These are phyloP conservation scores for Candida verbasci DNA, from an alignment of 805 yeast species.

Conservation along the genomic window DNA sequence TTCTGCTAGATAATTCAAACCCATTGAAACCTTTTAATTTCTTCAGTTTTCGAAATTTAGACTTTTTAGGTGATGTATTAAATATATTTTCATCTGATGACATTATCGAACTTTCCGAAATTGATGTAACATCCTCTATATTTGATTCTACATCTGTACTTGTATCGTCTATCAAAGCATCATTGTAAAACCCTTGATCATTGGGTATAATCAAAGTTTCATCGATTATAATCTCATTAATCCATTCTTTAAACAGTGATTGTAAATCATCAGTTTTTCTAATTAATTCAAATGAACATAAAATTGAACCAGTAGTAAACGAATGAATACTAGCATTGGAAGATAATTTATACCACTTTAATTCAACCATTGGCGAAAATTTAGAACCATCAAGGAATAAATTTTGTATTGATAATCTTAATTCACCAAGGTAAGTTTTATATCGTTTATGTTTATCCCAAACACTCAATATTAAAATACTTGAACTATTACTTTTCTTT, in stretches of 20 bases:
- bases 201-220: slow-evolving; percentile 12
- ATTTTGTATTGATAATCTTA: slow-evolving; percentile 26
- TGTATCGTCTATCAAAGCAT: slow-evolving; percentile 22
- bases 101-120: slow-evolving; percentile 16
- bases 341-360: slow-evolving; percentile 44
- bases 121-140: slow-evolving; percentile 14
- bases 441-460: slow-evolving; percentile 39
- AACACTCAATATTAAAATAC: slow-evolving; percentile 27
- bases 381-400: slow-evolving; percentile 17
- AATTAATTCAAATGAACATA: slow-evolving; percentile 37
- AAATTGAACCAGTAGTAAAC: slow-evolving; percentile 46
- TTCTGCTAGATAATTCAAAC: slow-evolving; percentile 36
- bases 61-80: slow-evolving; percentile 1
- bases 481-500: slow-evolving; percentile 22
- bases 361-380: slow-evolving; percentile 17
- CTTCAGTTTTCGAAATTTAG: slow-evolving; percentile 2
- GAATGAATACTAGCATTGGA: slow-evolving; percentile 35
- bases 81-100: slow-evolving; percentile 7
- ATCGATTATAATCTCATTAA: not conserved
- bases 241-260: slow-evolving; percentile 1
- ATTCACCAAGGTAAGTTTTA: slow-evolving; percentile 38
- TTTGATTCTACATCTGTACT: slow-evolving; percentile 19
- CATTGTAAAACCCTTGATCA: slow-evolving; percentile 39
- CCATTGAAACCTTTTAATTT: slow-evolving; percentile 7
- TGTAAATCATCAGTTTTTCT: not conserved